Percentiles rank a stretch among this genome's conserved stretches.
phyloP scores from a whole-genome alignment of 345 rosid species.

The Linum trigynum region DNA sequence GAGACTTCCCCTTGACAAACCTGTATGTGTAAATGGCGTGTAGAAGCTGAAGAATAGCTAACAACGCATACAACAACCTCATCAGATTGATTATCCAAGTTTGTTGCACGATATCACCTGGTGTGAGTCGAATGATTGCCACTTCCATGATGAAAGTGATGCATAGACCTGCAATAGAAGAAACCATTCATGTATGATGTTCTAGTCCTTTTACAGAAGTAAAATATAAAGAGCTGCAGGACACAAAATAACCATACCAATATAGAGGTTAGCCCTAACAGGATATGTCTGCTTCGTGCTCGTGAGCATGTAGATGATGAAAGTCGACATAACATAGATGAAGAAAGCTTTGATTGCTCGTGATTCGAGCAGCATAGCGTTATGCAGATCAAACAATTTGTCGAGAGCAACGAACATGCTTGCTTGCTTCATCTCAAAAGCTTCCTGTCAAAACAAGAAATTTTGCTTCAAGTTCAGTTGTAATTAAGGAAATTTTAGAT shows the following conservation, averaged over 20 bases:
- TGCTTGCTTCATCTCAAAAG: constrained; percentile 75
- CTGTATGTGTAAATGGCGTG: constrained; percentile 60
- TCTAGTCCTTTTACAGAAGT: too few relatives aligned
- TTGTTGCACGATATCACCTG: constrained; percentile 36
- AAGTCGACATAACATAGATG: constrained; percentile 42
- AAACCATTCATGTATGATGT: too few relatives aligned
- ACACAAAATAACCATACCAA: constrained; percentile 37
- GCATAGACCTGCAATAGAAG: constrained; percentile 35
- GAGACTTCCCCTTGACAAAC: constrained; percentile 16
- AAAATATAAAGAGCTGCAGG: too few relatives aligned
- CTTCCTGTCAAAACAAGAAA: constrained; percentile 33
- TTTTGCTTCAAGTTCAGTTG: too few relatives aligned
- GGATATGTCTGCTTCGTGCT: constrained; percentile 84
- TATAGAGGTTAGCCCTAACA: constrained; percentile 59
- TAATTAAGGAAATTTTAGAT: too few relatives aligned
- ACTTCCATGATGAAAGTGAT: constrained; percentile 48
- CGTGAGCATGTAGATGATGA: constrained; percentile 75
- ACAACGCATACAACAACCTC: constrained; percentile 32
- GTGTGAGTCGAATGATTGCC: constrained; percentile 30
- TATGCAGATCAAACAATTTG: constrained; percentile 67
- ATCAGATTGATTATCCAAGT: constrained; percentile 30
- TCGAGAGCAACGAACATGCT: constrained; percentile 72
- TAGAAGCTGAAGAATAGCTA: constrained; percentile 46
- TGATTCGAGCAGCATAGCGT: constrained; percentile 72
- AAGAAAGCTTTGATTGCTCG: constrained; percentile 66